These are phyloP conservation scores for Thoreauomyces humboldtii DNA, from an alignment of 192 early-diverging fungal genomes.

Conservation along the genomic window DNA sequence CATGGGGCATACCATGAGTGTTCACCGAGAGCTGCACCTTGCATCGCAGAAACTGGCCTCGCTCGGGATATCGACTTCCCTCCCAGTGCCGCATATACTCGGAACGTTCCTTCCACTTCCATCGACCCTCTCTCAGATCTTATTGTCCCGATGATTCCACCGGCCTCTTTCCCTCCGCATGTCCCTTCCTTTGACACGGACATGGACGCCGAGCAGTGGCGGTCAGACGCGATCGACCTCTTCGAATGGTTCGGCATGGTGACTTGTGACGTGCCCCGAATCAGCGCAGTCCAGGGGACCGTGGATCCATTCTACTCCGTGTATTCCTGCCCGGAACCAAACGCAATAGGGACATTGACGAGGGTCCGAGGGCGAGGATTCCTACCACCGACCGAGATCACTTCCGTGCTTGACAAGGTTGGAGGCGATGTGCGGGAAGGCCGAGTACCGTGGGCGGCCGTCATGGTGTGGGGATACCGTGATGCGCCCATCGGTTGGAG, in stretches of 20 bases:
- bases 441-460: constrained; percentile 22
- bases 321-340: constrained; percentile 9
- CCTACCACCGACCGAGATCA: constrained; percentile 7
- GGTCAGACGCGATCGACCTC: background rate
- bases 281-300: background rate
- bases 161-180: background rate
- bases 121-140: background rate
- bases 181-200: too few relatives aligned
- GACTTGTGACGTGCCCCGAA: constrained; percentile 1
- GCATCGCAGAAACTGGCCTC: too few relatives aligned
- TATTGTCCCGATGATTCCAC: background rate
- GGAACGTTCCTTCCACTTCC: background rate
- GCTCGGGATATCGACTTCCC: background rate
- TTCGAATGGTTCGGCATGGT: constrained; percentile 31
- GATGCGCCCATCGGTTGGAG: constrained; percentile 34
- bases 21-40: too few relatives aligned
- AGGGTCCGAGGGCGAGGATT: background rate
- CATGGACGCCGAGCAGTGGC: background rate
- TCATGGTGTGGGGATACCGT: constrained; percentile 33
- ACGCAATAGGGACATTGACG: background rate
- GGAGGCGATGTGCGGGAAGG: background rate
- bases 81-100: background rate
- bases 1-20: too few relatives aligned
- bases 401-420: background rate
- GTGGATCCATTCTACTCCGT: constrained; percentile 31